phyloP scores from a whole-genome alignment of 202 grass and related monocot genomes.

The Carex arenaria region DNA sequence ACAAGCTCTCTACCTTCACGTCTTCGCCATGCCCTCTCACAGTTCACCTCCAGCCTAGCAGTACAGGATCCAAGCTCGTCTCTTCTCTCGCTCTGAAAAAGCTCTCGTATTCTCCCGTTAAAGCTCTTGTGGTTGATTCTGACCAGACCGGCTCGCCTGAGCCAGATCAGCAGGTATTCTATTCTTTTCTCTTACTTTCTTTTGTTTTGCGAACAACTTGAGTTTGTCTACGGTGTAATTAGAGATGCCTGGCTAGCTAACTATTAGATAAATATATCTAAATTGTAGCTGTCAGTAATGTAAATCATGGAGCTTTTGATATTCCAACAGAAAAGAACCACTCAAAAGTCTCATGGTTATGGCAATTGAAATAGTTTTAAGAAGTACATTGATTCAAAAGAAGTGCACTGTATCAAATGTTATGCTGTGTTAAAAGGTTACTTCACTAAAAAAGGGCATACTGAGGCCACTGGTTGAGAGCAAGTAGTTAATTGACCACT shows the following conservation, averaged over 20 bases:
- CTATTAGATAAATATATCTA: neutral
- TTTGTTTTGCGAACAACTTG: neutral
- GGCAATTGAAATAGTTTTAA: neutral
- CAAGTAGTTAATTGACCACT: neutral
- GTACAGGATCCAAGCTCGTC: slow-evolving; percentile 4
- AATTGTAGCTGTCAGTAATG: neutral
- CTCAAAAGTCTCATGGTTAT: neutral
- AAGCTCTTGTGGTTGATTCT: slow-evolving; percentile 55
- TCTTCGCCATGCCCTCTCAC: slow-evolving; percentile 13
- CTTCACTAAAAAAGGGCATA: neutral
- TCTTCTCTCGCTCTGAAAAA: neutral
- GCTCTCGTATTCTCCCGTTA: neutral
- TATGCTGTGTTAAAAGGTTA: neutral
- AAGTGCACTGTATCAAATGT: neutral
- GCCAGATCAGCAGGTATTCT: slow-evolving; percentile 36
- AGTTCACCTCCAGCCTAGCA: slow-evolving; percentile 22
- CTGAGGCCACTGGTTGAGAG: neutral
- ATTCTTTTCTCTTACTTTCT: neutral
- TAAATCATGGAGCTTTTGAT: neutral
- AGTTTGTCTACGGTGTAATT: neutral
- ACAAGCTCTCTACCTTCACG: neutral
- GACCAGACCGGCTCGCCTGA: slow-evolving; percentile 41
- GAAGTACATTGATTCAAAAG: neutral
- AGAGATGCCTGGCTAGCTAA: neutral
- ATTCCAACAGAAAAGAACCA: neutral